Base-by-base conservation (phyloP, 1,284 basidiomycete genomes). In the Trichosporon sp. region DNA sequence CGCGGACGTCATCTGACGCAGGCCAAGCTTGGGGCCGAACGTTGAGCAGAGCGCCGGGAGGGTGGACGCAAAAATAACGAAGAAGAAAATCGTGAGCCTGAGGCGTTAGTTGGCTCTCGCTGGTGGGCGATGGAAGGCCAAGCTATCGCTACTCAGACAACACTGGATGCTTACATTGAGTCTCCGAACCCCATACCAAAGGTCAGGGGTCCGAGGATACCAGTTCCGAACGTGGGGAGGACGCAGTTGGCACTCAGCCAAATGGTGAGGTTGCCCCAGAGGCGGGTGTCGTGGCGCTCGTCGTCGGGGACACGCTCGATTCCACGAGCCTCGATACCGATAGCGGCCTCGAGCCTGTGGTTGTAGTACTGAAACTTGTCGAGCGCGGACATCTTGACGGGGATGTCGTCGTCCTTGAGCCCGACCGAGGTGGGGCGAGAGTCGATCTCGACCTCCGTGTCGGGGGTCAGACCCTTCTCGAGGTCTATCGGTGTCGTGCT, bases 1-100 rank as follows among this genome's bases (percentile, higher is more conserved):
- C 10, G 82, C 76, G n/a, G 81, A 76, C 19, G 83, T 81, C 80
- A 85, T 81, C 68, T 84, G 83, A 16, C 84, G 80, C 6, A 85
- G 78, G 43, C 82, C 81, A 48, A 81, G 79, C 19, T 74, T 73
- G 32, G 78, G 78, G 12, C 81, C 82, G 19, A 81, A 82, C 7
- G 78, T 79, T 3, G 80, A 75, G 72, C 74, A 75, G 73, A 78
- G 77, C 19, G 80, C 78, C 0, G 80, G 78, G 12, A 80, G 70
- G 19, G 68, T 40, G 16, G 76, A 72, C 4, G 78, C 70, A 31
- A 73, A 64, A 38, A 70, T 63, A 68, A 75, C 77, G 70, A 79
- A 78, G 74, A 81, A 80, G 70, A 78, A 70, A 73, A 81, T 76
- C 63, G 74, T 76, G 71, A 81, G 76, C 71, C 74, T 77, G 64